These are phyloP conservation scores for Candida germanica DNA, from an alignment of 805 yeast species.

Conservation along the genomic window DNA sequence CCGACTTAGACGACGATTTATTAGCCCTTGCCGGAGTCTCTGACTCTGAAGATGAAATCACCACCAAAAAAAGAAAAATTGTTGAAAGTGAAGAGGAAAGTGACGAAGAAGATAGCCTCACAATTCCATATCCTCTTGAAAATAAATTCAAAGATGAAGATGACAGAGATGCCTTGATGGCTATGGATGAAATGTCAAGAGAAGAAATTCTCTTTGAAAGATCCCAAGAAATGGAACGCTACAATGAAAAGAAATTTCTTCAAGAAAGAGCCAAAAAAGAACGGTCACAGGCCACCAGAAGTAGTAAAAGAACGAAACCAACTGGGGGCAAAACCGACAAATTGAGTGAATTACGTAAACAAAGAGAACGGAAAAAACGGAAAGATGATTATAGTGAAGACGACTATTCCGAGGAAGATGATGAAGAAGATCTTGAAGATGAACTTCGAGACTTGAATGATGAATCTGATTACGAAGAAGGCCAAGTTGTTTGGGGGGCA, in stretches of 20 bases:
- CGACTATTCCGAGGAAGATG: constrained; percentile 42
- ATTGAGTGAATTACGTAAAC: constrained; percentile 70
- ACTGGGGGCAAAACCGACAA: constrained; percentile 45
- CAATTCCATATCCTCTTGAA: constrained; percentile 88
- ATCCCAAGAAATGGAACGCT: constrained; percentile 86
- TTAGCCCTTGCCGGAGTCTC: constrained; percentile 83
- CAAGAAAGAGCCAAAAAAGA: constrained; percentile 75
- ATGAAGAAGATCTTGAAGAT: constrained; percentile 43
- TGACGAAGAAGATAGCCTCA: constrained; percentile 36
- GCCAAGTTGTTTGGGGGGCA: constrained; percentile 35
- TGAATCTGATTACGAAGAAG: constrained; percentile 26
- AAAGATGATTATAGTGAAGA: constrained; percentile 39
- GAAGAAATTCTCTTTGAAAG: constrained; percentile 91
- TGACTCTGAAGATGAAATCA: constrained; percentile 19
- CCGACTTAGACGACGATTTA: constrained; percentile 90
- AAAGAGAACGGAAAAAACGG: constrained; percentile 61
- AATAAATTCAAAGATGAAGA: constrained; percentile 83
- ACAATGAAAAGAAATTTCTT: constrained; percentile 76
- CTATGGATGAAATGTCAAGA: constrained; percentile 88
- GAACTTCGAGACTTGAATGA: constrained; percentile 31
- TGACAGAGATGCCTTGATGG: constrained; percentile 64
- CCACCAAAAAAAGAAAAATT: constrained; percentile 26
- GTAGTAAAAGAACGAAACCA: constrained; percentile 33
- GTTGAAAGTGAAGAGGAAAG: constrained; percentile 27
- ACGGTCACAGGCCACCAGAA: constrained; percentile 31